These are phyloP conservation scores for Xylariaceae sp. DNA, from an alignment of 2,329 filamentous ascomycete genomes.

Conservation along the genomic window DNA sequence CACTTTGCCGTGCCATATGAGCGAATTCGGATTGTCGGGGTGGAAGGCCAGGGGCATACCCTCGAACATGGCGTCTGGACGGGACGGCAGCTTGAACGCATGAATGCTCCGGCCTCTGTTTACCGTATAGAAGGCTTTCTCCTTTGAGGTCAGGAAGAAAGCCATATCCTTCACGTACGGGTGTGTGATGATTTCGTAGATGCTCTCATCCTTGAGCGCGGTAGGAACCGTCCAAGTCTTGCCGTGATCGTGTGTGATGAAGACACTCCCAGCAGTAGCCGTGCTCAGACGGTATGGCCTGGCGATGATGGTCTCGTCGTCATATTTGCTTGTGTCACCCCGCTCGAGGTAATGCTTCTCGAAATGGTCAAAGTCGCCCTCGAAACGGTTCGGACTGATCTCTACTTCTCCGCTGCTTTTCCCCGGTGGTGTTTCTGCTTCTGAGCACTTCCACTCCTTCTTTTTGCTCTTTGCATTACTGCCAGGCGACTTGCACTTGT, in stretches of 20 bases:
- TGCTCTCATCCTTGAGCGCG: constrained; percentile 60
- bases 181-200: constrained; percentile 69
- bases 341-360: constrained; percentile 73
- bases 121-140: constrained; percentile 69
- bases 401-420: constrained; percentile 59
- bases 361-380: constrained; percentile 43
- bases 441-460: constrained; percentile 70
- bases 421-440: constrained; percentile 41
- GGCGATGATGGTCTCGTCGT: constrained; percentile 65
- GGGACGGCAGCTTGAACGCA: constrained; percentile 62
- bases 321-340: constrained; percentile 51
- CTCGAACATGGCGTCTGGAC: constrained; percentile 28
- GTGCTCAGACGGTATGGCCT: constrained; percentile 40
- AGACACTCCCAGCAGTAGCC: constrained; percentile 50
- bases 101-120: constrained; percentile 70
- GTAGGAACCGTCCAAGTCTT: constrained; percentile 65
- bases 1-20: constrained; percentile 79
- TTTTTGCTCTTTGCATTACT: constrained; percentile 61
- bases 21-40: constrained; percentile 75
- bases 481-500: constrained; percentile 56
- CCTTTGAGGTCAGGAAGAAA: constrained; percentile 68
- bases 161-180: constrained; percentile 75
- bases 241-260: constrained; percentile 76
- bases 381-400: constrained; percentile 54
- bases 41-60: constrained; percentile 65